These are phyloP conservation scores for Pyrenochaeta sp. DNA, from an alignment of 2,329 filamentous ascomycete species.

Conservation along the genomic window DNA sequence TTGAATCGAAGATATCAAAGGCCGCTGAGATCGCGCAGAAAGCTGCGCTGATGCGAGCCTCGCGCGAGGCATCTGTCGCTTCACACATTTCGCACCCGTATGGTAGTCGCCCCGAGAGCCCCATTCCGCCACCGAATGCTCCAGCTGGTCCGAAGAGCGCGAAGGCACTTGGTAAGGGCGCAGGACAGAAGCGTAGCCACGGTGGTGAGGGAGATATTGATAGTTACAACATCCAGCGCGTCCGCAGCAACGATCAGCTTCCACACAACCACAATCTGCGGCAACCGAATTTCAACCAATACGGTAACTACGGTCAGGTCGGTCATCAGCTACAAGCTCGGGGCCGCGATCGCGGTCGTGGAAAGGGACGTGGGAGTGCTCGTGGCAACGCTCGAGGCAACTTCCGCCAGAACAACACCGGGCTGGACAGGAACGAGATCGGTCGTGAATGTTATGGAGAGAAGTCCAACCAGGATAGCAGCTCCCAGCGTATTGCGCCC, in stretches of 20 bases:
- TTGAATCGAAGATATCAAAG: neutral
- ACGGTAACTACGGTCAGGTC: neutral
- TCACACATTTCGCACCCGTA: neutral
- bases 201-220: neutral
- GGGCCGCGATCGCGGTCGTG: neutral
- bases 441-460: too few species aligned
- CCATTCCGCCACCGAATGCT: neutral
- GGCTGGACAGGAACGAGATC: too few species aligned
- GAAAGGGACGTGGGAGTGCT: neutral
- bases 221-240: neutral
- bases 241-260: neutral
- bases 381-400: neutral
- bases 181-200: neutral
- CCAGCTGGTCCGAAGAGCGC: neutral
- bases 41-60: neutral
- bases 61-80: neutral
- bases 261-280: neutral
- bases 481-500: neutral
- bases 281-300: neutral
- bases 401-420: neutral
- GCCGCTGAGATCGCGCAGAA: neutral
- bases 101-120: neutral
- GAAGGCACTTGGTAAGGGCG: neutral
- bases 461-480: too few species aligned
- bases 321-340: neutral